These are phyloP conservation scores for Pouteria glomerata DNA, from an alignment of 148 eudicot genomes.

Conservation along the genomic window DNA sequence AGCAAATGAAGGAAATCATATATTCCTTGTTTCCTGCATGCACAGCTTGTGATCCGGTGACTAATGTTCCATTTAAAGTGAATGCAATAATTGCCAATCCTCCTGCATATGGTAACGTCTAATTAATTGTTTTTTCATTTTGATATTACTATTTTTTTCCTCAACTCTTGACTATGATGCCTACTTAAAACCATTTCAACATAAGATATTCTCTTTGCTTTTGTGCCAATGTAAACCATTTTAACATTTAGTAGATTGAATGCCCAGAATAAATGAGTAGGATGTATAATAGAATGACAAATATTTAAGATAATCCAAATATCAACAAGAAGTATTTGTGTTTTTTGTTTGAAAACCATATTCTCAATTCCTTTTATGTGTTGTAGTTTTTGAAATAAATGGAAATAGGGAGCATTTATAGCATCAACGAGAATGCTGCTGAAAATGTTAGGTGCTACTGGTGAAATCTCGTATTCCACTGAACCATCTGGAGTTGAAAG, in stretches of 20 bases:
- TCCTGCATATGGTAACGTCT: constrained; percentile 74
- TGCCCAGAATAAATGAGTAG: background rate
- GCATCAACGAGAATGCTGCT: background rate
- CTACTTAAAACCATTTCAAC: background rate
- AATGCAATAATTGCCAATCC: constrained; percentile 93
- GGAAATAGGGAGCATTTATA: background rate
- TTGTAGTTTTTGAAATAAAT: background rate
- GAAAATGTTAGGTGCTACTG: too few relatives aligned
- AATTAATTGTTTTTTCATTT: background rate
- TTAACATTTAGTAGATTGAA: background rate
- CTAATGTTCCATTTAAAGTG: constrained; percentile 47
- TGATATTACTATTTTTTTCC: background rate
- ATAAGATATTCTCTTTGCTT: too few relatives aligned
- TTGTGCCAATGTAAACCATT: background rate
- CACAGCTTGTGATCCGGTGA: constrained; percentile 50
- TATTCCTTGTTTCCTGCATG: constrained; percentile 71
- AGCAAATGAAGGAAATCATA: constrained; percentile 68
- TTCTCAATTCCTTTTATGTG: background rate
- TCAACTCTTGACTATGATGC: background rate
- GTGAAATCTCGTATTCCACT: too few relatives aligned
- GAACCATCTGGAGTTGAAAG: too few relatives aligned
- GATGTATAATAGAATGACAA: background rate
- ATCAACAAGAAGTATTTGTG: background rate
- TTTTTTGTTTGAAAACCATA: background rate
- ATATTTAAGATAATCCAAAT: background rate